Base-by-base conservation (phyloP, 352 stramenopile genomes). In the Phytophthora citricola region DNA sequence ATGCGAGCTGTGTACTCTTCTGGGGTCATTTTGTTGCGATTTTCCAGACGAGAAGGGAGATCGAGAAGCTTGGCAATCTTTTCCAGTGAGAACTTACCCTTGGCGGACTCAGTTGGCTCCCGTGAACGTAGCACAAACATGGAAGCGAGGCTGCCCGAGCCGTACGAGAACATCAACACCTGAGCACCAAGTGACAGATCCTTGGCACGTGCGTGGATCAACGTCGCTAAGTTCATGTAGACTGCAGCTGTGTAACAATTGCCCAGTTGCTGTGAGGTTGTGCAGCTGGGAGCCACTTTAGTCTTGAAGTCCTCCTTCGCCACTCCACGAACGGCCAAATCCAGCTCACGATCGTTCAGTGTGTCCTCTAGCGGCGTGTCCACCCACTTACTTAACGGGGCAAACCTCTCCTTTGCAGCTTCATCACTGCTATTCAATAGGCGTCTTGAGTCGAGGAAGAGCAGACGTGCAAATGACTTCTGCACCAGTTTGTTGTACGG, bases 401-500 rank as follows among this genome's bases (percentile, higher is more conserved):
- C 51, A 38, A 78, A 83, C 40, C 75, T 74, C 15, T 68, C 55
- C 5, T 69, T 65, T 1, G 50, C 43, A 50, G 6, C 49, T 22
- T 39, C 41, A 46, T 73, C 48, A 44, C 48, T 53, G 69, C 51
- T 40, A n/a, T 54, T 49, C 31, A 71, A 22, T 20, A 51, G 20
- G 14, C 79, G 82, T 26, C 79, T 64, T 24, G 73, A 73, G 67
- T 95, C 87, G 11, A 92, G 54, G 56, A 85, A 95, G 41, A 83
- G 40, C 51, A 99, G 79, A 41, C 97, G 89, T 20, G 81, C 86
- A 71, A 98, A 98, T 12, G 88, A 96, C 67, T 99, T 99, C 70
- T 99, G 93, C 47, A 99, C 97, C 38, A 99, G 74, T 76, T 99
- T 99, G 81, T 99, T 99, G 92, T 99, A 99, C 1, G 97, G 97